Conservation (phyloP, 1,284 basidiomycete species). For the Trichosporon inkin region DNA sequence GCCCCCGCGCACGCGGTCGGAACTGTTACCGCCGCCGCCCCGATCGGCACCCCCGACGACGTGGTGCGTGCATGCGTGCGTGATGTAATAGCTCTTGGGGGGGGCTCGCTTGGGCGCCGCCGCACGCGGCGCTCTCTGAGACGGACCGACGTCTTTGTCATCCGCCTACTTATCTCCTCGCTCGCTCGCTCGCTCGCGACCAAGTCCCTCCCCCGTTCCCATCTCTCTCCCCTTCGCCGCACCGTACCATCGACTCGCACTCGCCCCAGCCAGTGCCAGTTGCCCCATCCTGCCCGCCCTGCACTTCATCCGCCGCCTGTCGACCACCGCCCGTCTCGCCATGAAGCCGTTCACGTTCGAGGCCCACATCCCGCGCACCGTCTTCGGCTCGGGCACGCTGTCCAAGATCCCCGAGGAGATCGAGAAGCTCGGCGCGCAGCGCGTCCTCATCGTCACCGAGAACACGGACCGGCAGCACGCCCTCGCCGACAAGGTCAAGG, state of each 20-base stretch:
- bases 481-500: conserved; percentile 38
- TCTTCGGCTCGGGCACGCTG: conserved; percentile 52
- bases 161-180: no score
- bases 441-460: conserved; percentile 48
- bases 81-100: no score
- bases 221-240: background rate
- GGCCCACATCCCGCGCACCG: conserved; percentile 49
- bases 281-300: background rate
- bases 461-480: conserved; percentile 26
- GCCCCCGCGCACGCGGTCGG: background rate
- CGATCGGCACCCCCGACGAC: conserved; percentile 3
- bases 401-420: conserved; percentile 49
- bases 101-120: no score
- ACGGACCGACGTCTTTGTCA: conserved; percentile 8
- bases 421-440: conserved; percentile 41
- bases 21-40: background rate
- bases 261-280: background rate
- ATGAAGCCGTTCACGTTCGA: conserved; percentile 21
- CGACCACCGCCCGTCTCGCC: background rate
- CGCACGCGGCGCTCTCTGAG: background rate
- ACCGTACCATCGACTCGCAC: background rate
- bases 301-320: background rate
- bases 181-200: no score
- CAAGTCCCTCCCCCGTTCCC: no score
- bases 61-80: no score